Conservation (phyloP, 1,284 basidiomycete species). For the Spongiforma sp. region DNA sequence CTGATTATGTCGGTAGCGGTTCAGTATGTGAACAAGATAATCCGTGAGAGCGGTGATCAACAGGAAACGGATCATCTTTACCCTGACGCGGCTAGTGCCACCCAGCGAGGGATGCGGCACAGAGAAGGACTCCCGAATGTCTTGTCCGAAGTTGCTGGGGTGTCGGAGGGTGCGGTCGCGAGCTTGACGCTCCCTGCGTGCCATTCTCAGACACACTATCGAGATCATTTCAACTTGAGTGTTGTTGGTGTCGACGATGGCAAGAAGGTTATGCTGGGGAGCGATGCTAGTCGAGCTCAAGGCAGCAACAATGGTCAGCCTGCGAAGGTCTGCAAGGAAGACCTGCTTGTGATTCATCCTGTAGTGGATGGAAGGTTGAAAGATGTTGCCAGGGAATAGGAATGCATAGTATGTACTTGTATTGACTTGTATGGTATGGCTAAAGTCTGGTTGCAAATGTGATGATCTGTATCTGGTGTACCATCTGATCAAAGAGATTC, state of each 20-base stretch:
- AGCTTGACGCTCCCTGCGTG: conserved; percentile 51
- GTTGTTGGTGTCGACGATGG: conserved; percentile 79
- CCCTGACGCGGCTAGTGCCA: conserved; percentile 48
- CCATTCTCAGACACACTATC: conserved; percentile 59
- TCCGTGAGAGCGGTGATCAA: conserved; percentile 40
- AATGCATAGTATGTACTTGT: too few species aligned
- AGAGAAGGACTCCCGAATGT: conserved; percentile 22
- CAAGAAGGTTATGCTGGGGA: conserved; percentile 44
- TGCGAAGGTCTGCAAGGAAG: too few species aligned
- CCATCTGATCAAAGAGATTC: too few species aligned
- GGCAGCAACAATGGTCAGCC: too few species aligned
- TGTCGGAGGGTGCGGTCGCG: conserved; percentile 55
- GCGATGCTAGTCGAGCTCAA: too few species aligned
- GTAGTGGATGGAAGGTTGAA: too few species aligned
- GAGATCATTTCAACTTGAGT: conserved; percentile 64
- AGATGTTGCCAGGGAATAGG: too few species aligned
- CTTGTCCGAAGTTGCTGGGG: conserved; percentile 38
- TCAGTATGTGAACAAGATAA: conserved; percentile 69
- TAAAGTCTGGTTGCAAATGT: too few species aligned
- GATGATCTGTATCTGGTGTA: too few species aligned
- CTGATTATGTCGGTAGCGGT: conserved; percentile 49
- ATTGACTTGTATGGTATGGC: too few species aligned
- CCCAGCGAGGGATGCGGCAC: conserved; percentile 48
- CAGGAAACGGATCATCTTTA: conserved; percentile 26
- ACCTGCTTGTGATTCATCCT: too few species aligned